Conservation (phyloP, 2,329 filamentous ascomycete species). For the Phyllosticta citribraziliensis region DNA sequence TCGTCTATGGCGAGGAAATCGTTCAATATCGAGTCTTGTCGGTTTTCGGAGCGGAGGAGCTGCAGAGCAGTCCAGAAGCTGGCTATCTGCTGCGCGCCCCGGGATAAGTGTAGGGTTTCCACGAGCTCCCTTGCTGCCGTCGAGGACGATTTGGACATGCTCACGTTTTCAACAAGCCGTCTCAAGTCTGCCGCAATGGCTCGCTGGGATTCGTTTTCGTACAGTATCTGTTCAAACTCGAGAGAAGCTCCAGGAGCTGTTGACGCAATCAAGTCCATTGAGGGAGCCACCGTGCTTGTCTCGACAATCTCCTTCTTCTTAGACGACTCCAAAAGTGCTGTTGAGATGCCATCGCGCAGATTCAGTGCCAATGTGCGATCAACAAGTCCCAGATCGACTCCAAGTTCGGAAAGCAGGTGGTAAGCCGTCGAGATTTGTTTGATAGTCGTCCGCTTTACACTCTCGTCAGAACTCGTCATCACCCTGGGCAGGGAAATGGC, state of each 20-base stretch:
- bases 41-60: conserved; percentile 51
- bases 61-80: conserved; percentile 74
- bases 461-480: conserved; percentile 77
- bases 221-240: conserved; percentile 50
- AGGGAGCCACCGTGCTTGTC: neutral
- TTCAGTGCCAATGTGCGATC: conserved; percentile 57
- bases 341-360: conserved; percentile 62
- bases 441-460: conserved; percentile 61
- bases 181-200: conserved; percentile 54
- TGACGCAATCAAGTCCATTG: neutral
- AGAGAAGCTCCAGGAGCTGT: conserved; percentile 12
- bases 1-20: conserved; percentile 52
- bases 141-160: conserved; percentile 30
- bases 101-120: conserved; percentile 49
- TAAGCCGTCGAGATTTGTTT: conserved; percentile 68
- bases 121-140: conserved; percentile 57
- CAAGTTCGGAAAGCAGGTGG: conserved; percentile 52
- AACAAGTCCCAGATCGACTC: conserved; percentile 55
- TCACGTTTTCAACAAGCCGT: conserved; percentile 48
- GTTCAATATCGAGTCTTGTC: conserved; percentile 47
- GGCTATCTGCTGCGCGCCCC: conserved; percentile 52
- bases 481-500: conserved; percentile 67
- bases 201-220: conserved; percentile 53
- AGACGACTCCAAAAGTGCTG: conserved; percentile 30
- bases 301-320: conserved; percentile 3